These are phyloP conservation scores for Phialocephala subalpina DNA, from an alignment of 2,329 filamentous ascomycete species.

Conservation along the genomic window DNA sequence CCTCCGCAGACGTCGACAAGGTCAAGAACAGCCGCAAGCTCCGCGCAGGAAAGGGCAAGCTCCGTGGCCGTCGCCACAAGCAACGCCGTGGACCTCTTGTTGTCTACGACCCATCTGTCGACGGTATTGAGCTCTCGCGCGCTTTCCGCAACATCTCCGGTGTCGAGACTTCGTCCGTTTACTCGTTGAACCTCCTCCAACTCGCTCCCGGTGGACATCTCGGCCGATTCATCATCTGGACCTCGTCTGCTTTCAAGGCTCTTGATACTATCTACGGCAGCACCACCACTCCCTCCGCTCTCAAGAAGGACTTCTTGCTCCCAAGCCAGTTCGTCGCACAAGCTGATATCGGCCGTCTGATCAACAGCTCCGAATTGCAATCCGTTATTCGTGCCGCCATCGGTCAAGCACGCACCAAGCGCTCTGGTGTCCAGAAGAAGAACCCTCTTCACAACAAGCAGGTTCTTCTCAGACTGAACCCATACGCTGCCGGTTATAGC, in stretches of 20 bases:
- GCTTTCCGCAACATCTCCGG: conserved; percentile 99
- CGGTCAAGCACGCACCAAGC: conserved; percentile 90
- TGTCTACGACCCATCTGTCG: conserved; percentile 94
- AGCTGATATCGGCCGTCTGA: conserved; percentile 94
- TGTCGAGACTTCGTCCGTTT: conserved; percentile 95
- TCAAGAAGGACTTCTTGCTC: conserved; percentile 99
- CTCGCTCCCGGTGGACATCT: conserved; percentile 98
- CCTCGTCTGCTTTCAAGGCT: conserved; percentile 93
- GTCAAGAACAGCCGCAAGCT: conserved; percentile 97
- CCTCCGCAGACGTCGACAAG: conserved; percentile 91
- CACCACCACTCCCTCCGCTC: conserved; percentile 85
- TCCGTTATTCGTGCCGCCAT: conserved; percentile 91
- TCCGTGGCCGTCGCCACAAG: conserved; percentile 94
- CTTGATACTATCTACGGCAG: conserved; percentile 97
- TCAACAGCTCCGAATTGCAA: conserved; percentile 99
- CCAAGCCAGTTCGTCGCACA: conserved; percentile 92
- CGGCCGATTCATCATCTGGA: conserved; percentile 99
- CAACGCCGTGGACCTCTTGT: conserved; percentile 98
- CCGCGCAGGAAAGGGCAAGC: conserved; percentile 98
- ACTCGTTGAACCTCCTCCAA: conserved; percentile 97
- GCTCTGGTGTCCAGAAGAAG: conserved; percentile 96
- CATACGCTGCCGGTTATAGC: conserved; percentile 90
- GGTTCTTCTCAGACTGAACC: conserved; percentile 97
- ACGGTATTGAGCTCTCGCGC: conserved; percentile 91
- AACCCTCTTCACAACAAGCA: conserved; percentile 99